Base-by-base conservation (phyloP, 768 basidiomycete species). In the Strobilomyces dryophilus region DNA sequence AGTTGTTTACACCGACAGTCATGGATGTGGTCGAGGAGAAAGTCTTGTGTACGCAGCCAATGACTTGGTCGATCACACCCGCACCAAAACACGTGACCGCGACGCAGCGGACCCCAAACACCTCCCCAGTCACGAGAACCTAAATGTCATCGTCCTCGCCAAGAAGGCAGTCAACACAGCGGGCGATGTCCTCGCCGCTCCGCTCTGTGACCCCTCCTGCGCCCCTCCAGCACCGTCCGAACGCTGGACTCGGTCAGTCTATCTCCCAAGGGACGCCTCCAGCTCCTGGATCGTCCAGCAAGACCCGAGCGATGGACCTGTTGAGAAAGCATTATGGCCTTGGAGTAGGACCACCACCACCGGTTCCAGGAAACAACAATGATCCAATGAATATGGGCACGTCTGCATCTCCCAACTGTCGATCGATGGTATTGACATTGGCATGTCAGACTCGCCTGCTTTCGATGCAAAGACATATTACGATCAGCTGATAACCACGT, bases 401-500 rank as follows among this genome's bases (percentile, higher is more conserved):
- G 79, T 63, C 53, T 37, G 6, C 37, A 26, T 26, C 9, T 49
- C n/a, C n/a, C n/a, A n/a, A 34, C 40, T 5, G 24, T 24, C 24
- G 31, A 49, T n/a, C 11, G 29, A 37, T 27, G 29, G 37, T 27
- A 32, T 51, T 62, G 47, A 58, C 21, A 24, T 31, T 37, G 27
- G 39, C 21, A 14, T 5, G 14, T 47, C 51, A 92, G 92, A 94
- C 68, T 92, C 92, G 0, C 69, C 82, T 18, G 83, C 81, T 8
- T 94, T 94, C 62, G 88, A 94, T 60, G 84, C 92, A 11, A 87
- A 84, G 66, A 76, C 81, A 12, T 94, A 92, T 60, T 94, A 93
- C 57, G 87, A 91, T 59, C 89, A 91, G 58, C 67, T 94, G 8
- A 91, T 94, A 51, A 91, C 89, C 0, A 89, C 89, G 0, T 81